These are phyloP conservation scores for Periconia digitata DNA, from an alignment of 2,329 filamentous ascomycete species.

Conservation along the genomic window DNA sequence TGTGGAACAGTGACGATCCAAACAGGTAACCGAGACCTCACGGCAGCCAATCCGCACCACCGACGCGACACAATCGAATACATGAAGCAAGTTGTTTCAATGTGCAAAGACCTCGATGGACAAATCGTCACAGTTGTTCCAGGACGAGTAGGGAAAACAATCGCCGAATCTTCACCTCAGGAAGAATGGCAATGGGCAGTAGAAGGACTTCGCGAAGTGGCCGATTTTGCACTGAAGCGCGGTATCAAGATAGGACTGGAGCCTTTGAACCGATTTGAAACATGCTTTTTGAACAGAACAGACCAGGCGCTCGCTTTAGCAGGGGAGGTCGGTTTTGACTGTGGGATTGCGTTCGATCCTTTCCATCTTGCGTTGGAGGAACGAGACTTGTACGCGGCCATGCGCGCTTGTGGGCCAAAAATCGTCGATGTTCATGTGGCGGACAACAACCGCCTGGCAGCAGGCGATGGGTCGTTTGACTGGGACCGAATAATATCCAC, in stretches of 20 bases:
- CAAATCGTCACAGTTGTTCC: not conserved
- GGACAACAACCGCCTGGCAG: not conserved
- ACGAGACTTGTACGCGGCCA: not conserved
- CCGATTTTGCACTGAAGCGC: not conserved
- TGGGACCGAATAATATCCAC: not conserved
- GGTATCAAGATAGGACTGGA: not conserved
- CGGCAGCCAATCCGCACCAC: not conserved
- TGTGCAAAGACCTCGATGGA: not conserved
- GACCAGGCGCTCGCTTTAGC: not conserved
- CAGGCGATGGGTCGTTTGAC: not conserved
- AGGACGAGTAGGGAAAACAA: not conserved
- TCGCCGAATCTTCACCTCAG: not conserved
- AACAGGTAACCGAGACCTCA: not conserved
- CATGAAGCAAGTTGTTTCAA: not conserved
- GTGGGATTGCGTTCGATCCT: not conserved
- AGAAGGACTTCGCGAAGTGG: not conserved
- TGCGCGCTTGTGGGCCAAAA: not conserved
- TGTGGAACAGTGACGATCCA: not conserved
- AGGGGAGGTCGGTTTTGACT: not conserved
- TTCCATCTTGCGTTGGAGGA: not conserved
- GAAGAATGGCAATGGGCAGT: not conserved
- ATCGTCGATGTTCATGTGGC: not conserved
- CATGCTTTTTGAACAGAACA: not conserved
- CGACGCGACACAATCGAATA: not conserved
- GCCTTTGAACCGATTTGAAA: not conserved